Conservation (phyloP, 2,329 filamentous ascomycete genomes). For the Aspergillus felis region DNA sequence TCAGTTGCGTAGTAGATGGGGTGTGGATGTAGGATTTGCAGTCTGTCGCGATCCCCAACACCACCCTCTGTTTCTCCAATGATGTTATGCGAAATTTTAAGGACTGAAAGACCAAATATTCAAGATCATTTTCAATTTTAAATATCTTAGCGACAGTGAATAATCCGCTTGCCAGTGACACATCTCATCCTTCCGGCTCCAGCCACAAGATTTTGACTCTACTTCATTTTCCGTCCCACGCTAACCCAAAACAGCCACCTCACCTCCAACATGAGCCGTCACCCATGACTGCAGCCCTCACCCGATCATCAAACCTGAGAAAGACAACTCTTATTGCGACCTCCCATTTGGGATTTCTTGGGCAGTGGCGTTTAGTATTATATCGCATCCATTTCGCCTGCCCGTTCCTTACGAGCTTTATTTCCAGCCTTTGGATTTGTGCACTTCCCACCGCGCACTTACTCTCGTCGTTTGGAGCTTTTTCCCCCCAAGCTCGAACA, state of each 20-base stretch:
- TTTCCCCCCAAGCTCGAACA: constrained; percentile 27
- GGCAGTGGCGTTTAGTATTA: constrained; percentile 20
- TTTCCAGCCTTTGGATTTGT: constrained; percentile 22
- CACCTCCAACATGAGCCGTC: constrained; percentile 39
- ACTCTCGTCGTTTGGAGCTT: constrained; percentile 28
- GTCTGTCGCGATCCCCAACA: neutral
- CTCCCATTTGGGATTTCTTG: constrained; percentile 25
- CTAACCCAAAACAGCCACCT: constrained; percentile 42
- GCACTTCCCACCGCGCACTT: constrained; percentile 24
- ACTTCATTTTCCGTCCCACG: constrained; percentile 24
- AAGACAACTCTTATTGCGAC: constrained; percentile 19
- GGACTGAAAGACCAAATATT: neutral
- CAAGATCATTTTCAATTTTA: neutral
- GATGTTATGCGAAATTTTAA: neutral
- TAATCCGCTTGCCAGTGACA: neutral
- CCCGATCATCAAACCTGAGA: constrained; percentile 28
- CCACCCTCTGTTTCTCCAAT: neutral
- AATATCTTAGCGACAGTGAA: neutral
- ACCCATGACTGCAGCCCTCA: constrained; percentile 30
- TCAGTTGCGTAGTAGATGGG: neutral
- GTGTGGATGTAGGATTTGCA: neutral
- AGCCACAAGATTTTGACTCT: constrained; percentile 22
- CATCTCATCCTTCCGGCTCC: constrained; percentile 3
- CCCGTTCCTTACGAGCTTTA: constrained; percentile 13
- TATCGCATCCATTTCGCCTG: constrained; percentile 18